Percentiles rank a stretch among this genome's conserved stretches.
These are phyloP conservation scores for Pistacia integerrima DNA, from an alignment of 345 rosid genomes.

Conservation along the genomic window DNA sequence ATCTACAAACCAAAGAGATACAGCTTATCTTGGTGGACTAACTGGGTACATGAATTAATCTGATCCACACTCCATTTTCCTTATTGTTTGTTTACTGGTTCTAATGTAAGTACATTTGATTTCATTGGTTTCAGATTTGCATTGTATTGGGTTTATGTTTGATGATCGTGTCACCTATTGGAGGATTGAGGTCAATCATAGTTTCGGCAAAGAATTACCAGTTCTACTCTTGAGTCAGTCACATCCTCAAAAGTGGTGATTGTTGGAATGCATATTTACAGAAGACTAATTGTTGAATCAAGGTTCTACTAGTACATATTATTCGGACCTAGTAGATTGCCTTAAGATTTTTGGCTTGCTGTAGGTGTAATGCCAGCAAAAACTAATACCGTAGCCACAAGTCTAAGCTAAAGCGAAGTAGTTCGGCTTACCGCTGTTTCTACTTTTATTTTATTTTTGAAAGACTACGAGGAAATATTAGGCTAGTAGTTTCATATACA, in stretches of 20 bases:
- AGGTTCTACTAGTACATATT: too few relatives aligned
- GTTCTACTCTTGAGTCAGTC: slow-evolving; percentile 49
- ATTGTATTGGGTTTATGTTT: slow-evolving; percentile 57
- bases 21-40: slow-evolving; percentile 67
- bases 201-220: slow-evolving; percentile 50
- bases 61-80: background rate
- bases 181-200: slow-evolving; percentile 75
- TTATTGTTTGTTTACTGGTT: slow-evolving; percentile 3
- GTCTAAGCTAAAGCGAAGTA: too few relatives aligned
- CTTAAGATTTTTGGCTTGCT: too few relatives aligned
- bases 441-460: too few relatives aligned
- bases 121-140: slow-evolving; percentile 59
- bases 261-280: background rate
- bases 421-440: too few relatives aligned
- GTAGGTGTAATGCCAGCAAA: too few relatives aligned
- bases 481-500: background rate
- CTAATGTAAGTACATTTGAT: background rate
- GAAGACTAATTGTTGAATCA: too few relatives aligned
- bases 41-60: slow-evolving; percentile 55
- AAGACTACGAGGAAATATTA: background rate
- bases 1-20: slow-evolving; percentile 56
- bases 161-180: slow-evolving; percentile 80
- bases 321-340: too few relatives aligned
- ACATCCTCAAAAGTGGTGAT: background rate
- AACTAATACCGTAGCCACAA: too few relatives aligned